Evolutionary conservation across 768 basidiomycete genomes (phyloP).

Genomic region (Sutorius australiensis): DNA sequence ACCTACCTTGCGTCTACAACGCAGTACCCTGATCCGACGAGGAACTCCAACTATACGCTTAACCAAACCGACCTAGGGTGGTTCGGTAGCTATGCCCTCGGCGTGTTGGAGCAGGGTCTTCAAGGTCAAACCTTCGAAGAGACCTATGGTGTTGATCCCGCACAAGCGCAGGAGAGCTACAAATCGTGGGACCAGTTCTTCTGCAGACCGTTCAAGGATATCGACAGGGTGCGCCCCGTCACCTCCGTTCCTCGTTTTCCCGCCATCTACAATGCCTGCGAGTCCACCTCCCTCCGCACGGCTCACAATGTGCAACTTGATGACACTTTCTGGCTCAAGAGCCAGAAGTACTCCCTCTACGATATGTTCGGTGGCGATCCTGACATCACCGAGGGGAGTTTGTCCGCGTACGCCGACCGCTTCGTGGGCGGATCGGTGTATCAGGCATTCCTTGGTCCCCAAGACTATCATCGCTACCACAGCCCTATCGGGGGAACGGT

Average conservation of each 20-base stretch:
- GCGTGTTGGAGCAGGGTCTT: background rate
- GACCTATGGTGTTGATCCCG: slow-evolving; percentile 2
- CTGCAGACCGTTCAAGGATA: slow-evolving; percentile 33
- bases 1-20: background rate
- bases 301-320: slow-evolving; percentile 35
- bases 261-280: slow-evolving; percentile 50
- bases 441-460: slow-evolving; percentile 43
- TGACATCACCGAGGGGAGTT: background rate
- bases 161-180: background rate
- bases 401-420: slow-evolving; percentile 20
- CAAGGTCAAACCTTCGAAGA: background rate
- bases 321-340: slow-evolving; percentile 59
- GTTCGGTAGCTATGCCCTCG: background rate
- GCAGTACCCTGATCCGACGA: accelerated
- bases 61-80: background rate
- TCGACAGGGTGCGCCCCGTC: background rate
- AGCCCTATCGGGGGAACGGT: background rate
- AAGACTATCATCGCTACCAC: background rate
- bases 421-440: slow-evolving; percentile 50
- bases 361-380: slow-evolving; percentile 42
- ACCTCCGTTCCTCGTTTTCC: background rate
- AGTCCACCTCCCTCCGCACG: slow-evolving; percentile 40
- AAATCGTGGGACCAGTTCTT: slow-evolving; percentile 54
- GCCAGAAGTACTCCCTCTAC: slow-evolving; percentile 51
- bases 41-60: slow-evolving; percentile 3